Conservation (phyloP, 257 asterid genomes). For the Leptodermis oblonga region DNA sequence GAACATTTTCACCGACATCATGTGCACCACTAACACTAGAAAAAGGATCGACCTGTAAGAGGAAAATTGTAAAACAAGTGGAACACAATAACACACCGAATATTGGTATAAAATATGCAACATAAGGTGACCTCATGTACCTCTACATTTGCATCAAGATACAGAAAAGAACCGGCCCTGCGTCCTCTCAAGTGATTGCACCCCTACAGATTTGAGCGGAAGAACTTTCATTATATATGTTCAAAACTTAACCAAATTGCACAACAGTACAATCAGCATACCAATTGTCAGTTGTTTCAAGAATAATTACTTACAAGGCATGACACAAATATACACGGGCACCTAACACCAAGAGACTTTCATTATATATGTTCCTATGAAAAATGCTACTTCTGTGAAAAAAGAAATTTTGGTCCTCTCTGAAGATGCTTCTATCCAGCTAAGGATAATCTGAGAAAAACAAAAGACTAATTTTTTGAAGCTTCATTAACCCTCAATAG, state of each 20-base stretch:
- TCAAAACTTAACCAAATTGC: not conserved
- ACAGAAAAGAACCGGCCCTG: slow-evolving; percentile 90
- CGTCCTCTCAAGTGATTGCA: slow-evolving; percentile 85
- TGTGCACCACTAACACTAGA: slow-evolving; percentile 95
- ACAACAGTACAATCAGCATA: not conserved
- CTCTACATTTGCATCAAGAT: slow-evolving; percentile 87
- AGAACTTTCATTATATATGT: slow-evolving; percentile 11
- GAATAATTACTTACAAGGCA: not conserved
- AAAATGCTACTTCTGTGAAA: not conserved
- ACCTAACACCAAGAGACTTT: not conserved
- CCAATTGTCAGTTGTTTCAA: not conserved
- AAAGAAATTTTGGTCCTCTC: not conserved
- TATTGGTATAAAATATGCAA: not conserved
- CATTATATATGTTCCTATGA: too few species aligned
- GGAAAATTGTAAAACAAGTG: not conserved
- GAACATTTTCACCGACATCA: slow-evolving; percentile 79
- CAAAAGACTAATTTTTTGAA: not conserved
- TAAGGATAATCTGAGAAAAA: not conserved
- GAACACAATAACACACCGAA: not conserved
- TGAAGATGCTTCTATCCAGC: not conserved
- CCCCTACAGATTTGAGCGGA: slow-evolving; percentile 52
- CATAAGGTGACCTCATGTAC: slow-evolving; percentile 21
- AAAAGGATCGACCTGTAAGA: slow-evolving; percentile 82
- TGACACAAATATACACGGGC: not conserved
- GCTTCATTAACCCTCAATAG: not conserved